Evolutionary conservation across 2,329 filamentous ascomycete species (phyloP).

Genomic region (Fusarium clavum): DNA sequence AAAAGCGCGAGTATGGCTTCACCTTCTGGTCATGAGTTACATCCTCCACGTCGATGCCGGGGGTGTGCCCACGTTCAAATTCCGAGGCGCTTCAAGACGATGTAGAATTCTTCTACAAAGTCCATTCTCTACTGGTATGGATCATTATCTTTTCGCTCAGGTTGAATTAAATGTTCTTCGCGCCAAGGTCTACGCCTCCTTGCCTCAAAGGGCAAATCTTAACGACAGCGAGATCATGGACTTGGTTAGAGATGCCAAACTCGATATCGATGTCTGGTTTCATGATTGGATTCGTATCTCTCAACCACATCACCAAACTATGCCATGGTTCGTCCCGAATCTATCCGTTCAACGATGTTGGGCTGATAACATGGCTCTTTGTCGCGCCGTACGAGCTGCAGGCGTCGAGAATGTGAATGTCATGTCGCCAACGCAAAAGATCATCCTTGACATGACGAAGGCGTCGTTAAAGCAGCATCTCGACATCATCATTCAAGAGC

Average conservation of each 20-base stretch:
- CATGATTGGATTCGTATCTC: slow-evolving; percentile 25
- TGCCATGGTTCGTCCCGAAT: slow-evolving; percentile 24
- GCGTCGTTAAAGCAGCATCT: slow-evolving; percentile 12
- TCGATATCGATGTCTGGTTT: slow-evolving; percentile 22
- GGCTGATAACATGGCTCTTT: slow-evolving; percentile 26
- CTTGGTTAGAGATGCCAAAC: slow-evolving; percentile 15
- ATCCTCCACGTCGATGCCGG: slow-evolving; percentile 20
- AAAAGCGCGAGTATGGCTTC: slow-evolving; percentile 17
- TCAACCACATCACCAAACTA: not conserved
- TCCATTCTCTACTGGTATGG: slow-evolving; percentile 10
- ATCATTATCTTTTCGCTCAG: slow-evolving; percentile 21
- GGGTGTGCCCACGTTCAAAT: slow-evolving; percentile 16
- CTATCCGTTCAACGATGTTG: slow-evolving; percentile 13
- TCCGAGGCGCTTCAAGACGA: slow-evolving; percentile 11
- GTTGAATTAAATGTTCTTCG: slow-evolving; percentile 18
- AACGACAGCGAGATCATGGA: slow-evolving; percentile 15
- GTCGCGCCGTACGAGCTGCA: slow-evolving; percentile 10
- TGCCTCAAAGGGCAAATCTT: not conserved
- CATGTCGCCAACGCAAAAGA: slow-evolving; percentile 8
- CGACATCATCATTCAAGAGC: slow-evolving; percentile 14
- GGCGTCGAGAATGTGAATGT: slow-evolving; percentile 23
- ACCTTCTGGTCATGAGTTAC: slow-evolving; percentile 10
- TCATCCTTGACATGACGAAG: slow-evolving; percentile 12
- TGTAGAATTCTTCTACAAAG: slow-evolving; percentile 13
- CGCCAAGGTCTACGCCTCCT: slow-evolving; percentile 16